These are phyloP conservation scores for Pseudogymnoascus sp. DNA, from an alignment of 2,329 filamentous ascomycete genomes.

Conservation along the genomic window DNA sequence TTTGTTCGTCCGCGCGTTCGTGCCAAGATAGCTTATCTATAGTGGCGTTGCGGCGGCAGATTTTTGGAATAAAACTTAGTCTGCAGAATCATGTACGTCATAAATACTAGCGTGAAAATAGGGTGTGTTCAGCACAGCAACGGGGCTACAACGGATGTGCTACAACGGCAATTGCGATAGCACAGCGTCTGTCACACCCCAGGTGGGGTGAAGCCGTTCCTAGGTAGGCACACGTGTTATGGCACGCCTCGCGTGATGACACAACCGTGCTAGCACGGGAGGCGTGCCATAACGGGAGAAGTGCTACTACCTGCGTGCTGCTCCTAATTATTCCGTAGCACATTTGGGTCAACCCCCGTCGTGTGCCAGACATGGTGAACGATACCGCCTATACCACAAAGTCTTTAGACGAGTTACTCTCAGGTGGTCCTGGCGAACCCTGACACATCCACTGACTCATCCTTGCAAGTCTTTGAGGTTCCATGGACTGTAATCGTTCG, in stretches of 20 bases:
- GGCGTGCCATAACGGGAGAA: not conserved
- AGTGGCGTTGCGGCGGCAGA: not conserved
- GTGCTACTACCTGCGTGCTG: not conserved
- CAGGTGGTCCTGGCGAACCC: too few relatives aligned
- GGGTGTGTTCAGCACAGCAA: not conserved
- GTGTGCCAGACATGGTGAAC: not conserved
- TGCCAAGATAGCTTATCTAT: not conserved
- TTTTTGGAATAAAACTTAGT: not conserved
- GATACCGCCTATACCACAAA: too few relatives aligned
- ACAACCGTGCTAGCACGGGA: not conserved
- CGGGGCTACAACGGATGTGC: not conserved
- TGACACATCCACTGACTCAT: too few relatives aligned
- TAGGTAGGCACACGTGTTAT: not conserved
- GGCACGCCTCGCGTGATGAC: not conserved
- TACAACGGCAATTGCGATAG: not conserved
- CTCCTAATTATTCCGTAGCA: not conserved
- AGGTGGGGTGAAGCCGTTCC: not conserved
- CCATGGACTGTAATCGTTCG: too few relatives aligned
- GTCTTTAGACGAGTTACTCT: too few relatives aligned
- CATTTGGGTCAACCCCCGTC: conserved; percentile 24
- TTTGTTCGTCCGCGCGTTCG: not conserved
- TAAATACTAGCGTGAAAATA: not conserved
- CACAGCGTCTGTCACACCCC: not conserved
- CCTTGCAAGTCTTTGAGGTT: too few relatives aligned
- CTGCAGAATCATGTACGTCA: not conserved